phyloP scores from a whole-genome alignment of 768 basidiomycete genomes.

The Boletus coccyginus region DNA sequence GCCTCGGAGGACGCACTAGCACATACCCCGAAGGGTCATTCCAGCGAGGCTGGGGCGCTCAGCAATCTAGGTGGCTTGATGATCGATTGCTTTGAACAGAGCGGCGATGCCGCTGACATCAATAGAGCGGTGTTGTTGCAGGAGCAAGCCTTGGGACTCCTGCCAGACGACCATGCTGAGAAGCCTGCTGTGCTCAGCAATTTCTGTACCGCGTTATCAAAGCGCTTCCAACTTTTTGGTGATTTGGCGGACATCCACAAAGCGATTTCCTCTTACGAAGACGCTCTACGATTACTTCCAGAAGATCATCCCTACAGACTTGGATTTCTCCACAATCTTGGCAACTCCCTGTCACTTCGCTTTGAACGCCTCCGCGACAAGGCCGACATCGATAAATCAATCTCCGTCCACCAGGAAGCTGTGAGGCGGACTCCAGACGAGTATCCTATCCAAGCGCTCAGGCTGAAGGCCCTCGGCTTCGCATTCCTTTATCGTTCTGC shows the following conservation, averaged over 20 bases:
- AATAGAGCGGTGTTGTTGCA: neutral
- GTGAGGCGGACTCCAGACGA: constrained; percentile 5
- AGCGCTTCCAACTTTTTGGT: constrained; percentile 1
- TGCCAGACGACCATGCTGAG: neutral
- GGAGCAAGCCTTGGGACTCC: neutral
- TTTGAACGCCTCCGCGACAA: neutral
- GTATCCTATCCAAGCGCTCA: neutral
- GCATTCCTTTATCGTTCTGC: neutral
- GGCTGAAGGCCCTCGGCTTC: neutral
- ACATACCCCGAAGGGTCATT: neutral
- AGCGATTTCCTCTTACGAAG: neutral
- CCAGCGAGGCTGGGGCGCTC: neutral
- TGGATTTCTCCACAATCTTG: neutral
- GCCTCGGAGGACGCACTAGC: neutral
- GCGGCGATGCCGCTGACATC: neutral
- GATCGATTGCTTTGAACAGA: neutral
- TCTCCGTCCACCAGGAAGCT: neutral
- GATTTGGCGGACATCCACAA: neutral
- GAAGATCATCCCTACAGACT: neutral
- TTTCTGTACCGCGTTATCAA: neutral
- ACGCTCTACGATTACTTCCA: constrained; percentile 1
- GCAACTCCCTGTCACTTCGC: neutral
- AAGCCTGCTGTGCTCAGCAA: neutral
- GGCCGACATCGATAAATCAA: constrained; percentile 6
- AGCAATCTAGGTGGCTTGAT: neutral